Evolutionary conservation across 768 basidiomycete genomes (phyloP), one percentile per base, ranked within the genome.

Genomic region (Auricularia sp.): DNA sequence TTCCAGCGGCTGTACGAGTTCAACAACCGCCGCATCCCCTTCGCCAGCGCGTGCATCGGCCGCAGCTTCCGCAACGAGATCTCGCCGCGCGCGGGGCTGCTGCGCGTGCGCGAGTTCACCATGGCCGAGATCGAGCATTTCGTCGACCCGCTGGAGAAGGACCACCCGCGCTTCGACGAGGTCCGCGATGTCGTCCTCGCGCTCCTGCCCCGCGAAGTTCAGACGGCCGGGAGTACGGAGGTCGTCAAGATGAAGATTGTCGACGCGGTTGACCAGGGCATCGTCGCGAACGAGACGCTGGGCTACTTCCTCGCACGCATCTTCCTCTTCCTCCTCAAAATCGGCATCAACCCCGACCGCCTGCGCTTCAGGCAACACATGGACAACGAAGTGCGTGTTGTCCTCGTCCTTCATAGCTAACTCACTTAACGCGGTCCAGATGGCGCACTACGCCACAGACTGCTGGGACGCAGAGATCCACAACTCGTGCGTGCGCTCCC

Each of bases 91-190:
- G 93, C 95, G 45, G 97, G 97, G 63, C 82, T 99, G 47, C 83
- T 99, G 59, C 94, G 97, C 67, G 96, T 98, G 37, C 91, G 96
- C 69, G 97, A 99, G 75, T 99, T 98, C 79, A 97, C 93, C 11
- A 97, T 98, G 96, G 97, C 94, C 58, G 97, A 99, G 79, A 97
- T 99, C 73, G 97, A 99, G 77, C 97, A 99, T 79, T 99, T 81
- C 68, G 97, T 99, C 69, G 97, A 98, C 80, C 97, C 97, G 14
- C 82, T 83, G 54, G 87, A 97, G 79, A 99, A 98, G 79, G 77
- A 75, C 4, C 97, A 98, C 76, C 78, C 82, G 33, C 83, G 86
- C n/a, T 99, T 98, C 80, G 72, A 74, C 61, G 91, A 95, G 68
- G 85, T 90, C 66, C 85, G 85, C 65, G 84, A 93, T 70, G 79